phyloP scores from a whole-genome alignment of 2,329 filamentous ascomycete genomes.

The Nectriaceae sp. region DNA sequence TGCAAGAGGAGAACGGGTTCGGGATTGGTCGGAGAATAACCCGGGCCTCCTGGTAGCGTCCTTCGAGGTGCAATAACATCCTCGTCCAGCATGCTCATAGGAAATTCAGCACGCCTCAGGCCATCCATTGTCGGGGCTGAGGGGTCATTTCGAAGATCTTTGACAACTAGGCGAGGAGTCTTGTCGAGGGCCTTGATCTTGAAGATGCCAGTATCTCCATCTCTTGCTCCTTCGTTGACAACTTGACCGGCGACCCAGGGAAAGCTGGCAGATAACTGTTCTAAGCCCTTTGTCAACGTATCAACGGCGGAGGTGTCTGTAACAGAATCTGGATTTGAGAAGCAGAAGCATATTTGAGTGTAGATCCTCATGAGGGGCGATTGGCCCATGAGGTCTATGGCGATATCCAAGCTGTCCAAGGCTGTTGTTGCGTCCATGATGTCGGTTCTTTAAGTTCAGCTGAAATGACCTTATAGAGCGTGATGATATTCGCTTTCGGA shows the following conservation, averaged over 20 bases:
- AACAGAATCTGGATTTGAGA: constrained; percentile 28
- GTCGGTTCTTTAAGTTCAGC: too few relatives aligned
- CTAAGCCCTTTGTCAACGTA: constrained; percentile 38
- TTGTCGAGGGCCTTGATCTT: constrained; percentile 39
- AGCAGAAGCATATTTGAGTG: constrained; percentile 47
- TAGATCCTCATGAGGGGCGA: constrained; percentile 44
- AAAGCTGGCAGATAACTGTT: constrained; percentile 40
- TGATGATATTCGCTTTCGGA: too few relatives aligned
- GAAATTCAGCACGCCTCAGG: constrained; percentile 41
- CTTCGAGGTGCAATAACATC: constrained; percentile 40
- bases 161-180: constrained; percentile 40
- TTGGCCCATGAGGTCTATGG: constrained; percentile 46
- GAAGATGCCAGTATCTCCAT: constrained; percentile 34
- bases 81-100: constrained; percentile 51
- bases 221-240: constrained; percentile 29
- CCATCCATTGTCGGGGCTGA: constrained; percentile 39
- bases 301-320: constrained; percentile 27
- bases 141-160: constrained; percentile 41
- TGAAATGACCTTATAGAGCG: too few relatives aligned
- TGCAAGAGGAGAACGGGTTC: constrained; percentile 49
- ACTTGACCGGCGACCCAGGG: constrained; percentile 51
- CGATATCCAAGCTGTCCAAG: constrained; percentile 17
- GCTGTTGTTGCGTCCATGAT: neutral
- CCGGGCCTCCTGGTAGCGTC: constrained; percentile 36
- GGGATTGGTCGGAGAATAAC: constrained; percentile 21